Evolutionary conservation across 371 early-diverging fungal species (phyloP).

Genomic region (Rhizopus stolonifer): DNA sequence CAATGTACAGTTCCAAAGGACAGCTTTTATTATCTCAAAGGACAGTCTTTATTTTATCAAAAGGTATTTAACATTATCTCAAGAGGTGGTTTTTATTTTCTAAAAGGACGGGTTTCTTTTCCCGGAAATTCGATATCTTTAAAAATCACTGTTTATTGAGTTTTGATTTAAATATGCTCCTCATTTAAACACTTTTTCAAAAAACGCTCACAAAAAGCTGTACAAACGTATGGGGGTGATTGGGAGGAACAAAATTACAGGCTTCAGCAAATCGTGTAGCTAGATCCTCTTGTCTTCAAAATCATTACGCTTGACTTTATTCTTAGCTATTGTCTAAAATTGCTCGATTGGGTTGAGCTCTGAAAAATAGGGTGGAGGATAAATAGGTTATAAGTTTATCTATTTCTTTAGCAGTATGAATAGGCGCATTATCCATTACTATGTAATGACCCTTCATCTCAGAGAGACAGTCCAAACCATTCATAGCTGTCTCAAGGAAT

Average conservation of each 20-base stretch:
- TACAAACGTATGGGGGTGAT: constrained; percentile 8
- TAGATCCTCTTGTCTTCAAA: not conserved
- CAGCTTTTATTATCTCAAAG: too few relatives aligned
- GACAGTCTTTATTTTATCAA: too few relatives aligned
- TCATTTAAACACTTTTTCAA: constrained; percentile 16
- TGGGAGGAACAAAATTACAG: too few relatives aligned
- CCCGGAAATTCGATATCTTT: not conserved
- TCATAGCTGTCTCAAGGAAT: constrained; percentile 21
- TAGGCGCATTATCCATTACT: constrained; percentile 15
- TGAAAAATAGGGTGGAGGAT: constrained; percentile 1
- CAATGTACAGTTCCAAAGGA: too few relatives aligned
- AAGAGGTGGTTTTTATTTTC: too few relatives aligned
- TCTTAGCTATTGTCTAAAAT: constrained; percentile 1
- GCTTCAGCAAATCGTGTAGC: too few relatives aligned
- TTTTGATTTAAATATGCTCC: constrained; percentile 12
- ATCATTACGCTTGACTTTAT: constrained; percentile 1
- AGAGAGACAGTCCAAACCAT: constrained; percentile 15
- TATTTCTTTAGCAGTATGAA: constrained; percentile 9
- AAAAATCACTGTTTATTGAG: constrained; percentile 4
- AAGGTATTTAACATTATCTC: too few relatives aligned
- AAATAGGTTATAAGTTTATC: constrained; percentile 2
- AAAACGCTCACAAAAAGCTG: constrained; percentile 8
- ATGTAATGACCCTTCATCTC: constrained; percentile 20
- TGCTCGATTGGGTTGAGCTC: constrained; percentile 5
- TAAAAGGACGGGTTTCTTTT: too few relatives aligned